Evolutionary conservation across 306 rosid species (phyloP).

Genomic region (Vigna trinervia): DNA sequence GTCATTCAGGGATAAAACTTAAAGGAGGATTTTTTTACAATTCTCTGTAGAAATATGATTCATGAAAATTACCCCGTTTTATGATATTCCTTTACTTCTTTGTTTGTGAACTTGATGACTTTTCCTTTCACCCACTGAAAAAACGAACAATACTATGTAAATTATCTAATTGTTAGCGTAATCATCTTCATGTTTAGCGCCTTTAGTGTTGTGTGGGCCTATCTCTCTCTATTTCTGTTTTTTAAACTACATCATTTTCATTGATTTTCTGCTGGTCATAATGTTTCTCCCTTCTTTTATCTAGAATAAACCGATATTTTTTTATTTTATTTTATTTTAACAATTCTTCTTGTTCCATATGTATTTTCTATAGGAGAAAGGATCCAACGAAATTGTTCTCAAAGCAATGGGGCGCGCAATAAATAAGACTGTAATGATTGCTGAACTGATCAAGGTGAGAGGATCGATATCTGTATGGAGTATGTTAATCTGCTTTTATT

Average conservation of each 20-base stretch:
- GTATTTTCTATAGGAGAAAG: constrained; percentile 69
- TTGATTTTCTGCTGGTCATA: not conserved
- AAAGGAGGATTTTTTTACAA: not conserved
- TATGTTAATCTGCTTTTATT: constrained; percentile 19
- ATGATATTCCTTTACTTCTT: not conserved
- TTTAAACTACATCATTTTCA: not conserved
- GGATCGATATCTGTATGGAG: constrained; percentile 19
- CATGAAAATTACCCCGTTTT: not conserved
- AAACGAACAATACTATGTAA: not conserved
- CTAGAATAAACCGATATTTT: not conserved
- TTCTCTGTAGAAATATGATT: not conserved
- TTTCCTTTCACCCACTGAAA: not conserved
- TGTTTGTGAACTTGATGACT: not conserved
- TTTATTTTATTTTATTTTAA: not conserved
- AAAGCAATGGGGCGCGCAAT: constrained; percentile 98
- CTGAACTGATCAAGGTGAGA: constrained; percentile 82
- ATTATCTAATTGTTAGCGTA: not conserved
- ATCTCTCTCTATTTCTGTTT: not conserved
- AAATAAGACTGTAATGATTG: constrained; percentile 88
- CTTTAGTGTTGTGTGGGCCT: not conserved
- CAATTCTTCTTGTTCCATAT: constrained; percentile 3
- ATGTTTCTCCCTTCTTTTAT: not conserved
- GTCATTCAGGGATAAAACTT: not conserved
- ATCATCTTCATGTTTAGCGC: not conserved
- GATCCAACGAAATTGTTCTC: constrained; percentile 70